Percentiles rank a stretch among this genome's conserved stretches.
These are phyloP conservation scores for Candida xiaguanensis DNA, from an alignment of 805 yeast species.

Conservation along the genomic window DNA sequence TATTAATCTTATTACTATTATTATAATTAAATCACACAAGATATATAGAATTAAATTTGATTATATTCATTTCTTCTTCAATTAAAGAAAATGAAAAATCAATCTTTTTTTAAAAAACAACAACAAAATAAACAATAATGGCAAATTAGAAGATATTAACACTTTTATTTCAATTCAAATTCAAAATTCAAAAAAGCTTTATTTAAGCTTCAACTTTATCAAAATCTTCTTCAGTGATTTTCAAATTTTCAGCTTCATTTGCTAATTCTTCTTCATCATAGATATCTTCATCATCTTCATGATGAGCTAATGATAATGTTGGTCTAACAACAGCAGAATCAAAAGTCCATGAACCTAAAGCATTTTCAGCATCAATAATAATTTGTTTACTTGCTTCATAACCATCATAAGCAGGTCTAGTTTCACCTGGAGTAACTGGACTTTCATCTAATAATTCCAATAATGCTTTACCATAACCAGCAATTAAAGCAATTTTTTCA, in stretches of 20 bases:
- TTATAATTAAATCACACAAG: too few relatives aligned
- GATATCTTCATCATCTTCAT: conserved; percentile 43
- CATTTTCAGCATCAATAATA: conserved; percentile 93
- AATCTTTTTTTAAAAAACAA: too few relatives aligned
- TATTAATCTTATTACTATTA: too few relatives aligned
- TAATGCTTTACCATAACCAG: conserved; percentile 97
- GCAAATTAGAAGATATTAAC: too few relatives aligned
- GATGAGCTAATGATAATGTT: conserved; percentile 70
- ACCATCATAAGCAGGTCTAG: conserved; percentile 97
- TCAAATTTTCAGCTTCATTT: conserved; percentile 41
- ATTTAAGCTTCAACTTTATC: conserved; percentile 21
- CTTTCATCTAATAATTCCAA: conserved; percentile 93
- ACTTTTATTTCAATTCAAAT: too few relatives aligned
- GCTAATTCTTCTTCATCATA: conserved; percentile 39
- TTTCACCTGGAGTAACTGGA: conserved; percentile 98
- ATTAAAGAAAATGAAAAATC: too few relatives aligned
- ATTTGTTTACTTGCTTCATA: conserved; percentile 97
- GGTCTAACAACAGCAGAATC: conserved; percentile 95
- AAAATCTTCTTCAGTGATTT: conserved; percentile 55
- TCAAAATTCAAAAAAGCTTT: too few relatives aligned
- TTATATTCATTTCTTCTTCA: too few relatives aligned
- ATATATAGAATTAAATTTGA: too few relatives aligned
- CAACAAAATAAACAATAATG: too few relatives aligned
- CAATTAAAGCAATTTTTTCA: conserved; percentile 94
- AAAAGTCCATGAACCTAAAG: conserved; percentile 94